Evolutionary conservation across 805 yeast genomes (phyloP), one percentile per base, ranked within the genome.

Genomic region (Zygosaccharomyces kombuchaensis): DNA sequence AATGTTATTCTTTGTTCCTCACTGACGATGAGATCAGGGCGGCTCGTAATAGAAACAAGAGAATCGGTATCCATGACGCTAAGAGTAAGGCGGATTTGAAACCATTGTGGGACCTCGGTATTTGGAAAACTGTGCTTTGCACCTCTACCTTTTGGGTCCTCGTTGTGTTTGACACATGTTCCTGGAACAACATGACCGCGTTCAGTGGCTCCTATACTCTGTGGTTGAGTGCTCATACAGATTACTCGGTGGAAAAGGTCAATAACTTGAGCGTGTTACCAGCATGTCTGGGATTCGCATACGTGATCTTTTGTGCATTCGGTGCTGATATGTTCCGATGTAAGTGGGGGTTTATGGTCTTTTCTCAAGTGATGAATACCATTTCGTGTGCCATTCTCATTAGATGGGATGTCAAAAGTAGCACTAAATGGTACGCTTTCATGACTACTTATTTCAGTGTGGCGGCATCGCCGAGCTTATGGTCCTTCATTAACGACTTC

Each of bases 341-440:
- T 37, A 66, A 84, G 52, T 79, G 78, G 75, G 69, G 68, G n/a
- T 77, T 79, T 34, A 73, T 77, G 58, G 63, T 73, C 6, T 66
- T 77, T 40, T 74, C 82, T 0, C 79, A 73, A 42, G 67, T 72
- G 0, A 72, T 80, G 70, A 80, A 78, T 53, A 65, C 77, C 22
- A 56, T 74, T 6, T 81, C 84, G 10, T 78, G 80, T 57, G 69
- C 70, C 0, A 66, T 81, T 19, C 63, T 81, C 52, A 80, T 81
- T 5, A 73, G 73, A 36, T 81, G 86, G 86, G 62, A 79, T 51
- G 77, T 81, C 23, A 71, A 80, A 0, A 68, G 69, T 34, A 47
- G 68, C n/a, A 79, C 84, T 12, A 79, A 81, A 61, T 80, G 85
- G 84, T 78, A 73, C 67, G 86, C 80, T 0, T 81, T 76, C 59